Evolutionary conservation across 176 grass and related monocot species (phyloP).

Genomic region (Rhynchospora tenuis): DNA sequence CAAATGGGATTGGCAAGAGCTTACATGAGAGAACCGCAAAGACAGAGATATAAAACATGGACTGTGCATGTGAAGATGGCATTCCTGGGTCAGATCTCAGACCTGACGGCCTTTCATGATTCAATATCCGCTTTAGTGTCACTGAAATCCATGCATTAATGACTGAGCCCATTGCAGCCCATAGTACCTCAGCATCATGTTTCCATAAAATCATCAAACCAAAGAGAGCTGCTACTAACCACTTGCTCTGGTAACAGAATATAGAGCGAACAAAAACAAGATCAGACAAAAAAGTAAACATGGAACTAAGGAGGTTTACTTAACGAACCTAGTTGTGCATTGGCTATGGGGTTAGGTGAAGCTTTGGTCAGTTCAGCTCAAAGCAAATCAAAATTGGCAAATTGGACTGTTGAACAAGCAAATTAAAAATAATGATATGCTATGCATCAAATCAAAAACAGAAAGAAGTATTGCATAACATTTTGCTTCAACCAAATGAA

Average conservation of each 20-base stretch:
- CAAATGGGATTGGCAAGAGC: not conserved
- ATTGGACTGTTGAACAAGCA: not conserved
- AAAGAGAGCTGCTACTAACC: slow-evolving; percentile 56
- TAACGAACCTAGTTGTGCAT: not conserved
- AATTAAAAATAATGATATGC: not conserved
- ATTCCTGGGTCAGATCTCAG: slow-evolving; percentile 86
- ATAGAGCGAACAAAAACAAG: not conserved
- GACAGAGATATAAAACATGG: slow-evolving; percentile 61
- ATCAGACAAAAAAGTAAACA: not conserved
- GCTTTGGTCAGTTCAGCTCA: not conserved
- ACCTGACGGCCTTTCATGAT: slow-evolving; percentile 70
- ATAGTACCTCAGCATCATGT: slow-evolving; percentile 65
- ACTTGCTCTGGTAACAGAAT: slow-evolving; percentile 65
- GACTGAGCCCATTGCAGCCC: slow-evolving; percentile 48
- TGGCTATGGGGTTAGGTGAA: not conserved
- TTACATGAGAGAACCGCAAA: slow-evolving; percentile 69
- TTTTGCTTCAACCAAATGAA: not conserved
- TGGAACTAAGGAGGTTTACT: not conserved
- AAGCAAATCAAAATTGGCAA: not conserved
- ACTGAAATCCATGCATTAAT: slow-evolving; percentile 46
- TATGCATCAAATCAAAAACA: not conserved
- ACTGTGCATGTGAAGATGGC: slow-evolving; percentile 92
- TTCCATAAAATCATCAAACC: slow-evolving; percentile 50
- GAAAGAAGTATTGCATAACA: not conserved
- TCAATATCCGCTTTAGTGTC: slow-evolving; percentile 56